phyloP scores from a whole-genome alignment of 192 early-diverging fungal genomes.

The Irineochytrium annulatum region DNA sequence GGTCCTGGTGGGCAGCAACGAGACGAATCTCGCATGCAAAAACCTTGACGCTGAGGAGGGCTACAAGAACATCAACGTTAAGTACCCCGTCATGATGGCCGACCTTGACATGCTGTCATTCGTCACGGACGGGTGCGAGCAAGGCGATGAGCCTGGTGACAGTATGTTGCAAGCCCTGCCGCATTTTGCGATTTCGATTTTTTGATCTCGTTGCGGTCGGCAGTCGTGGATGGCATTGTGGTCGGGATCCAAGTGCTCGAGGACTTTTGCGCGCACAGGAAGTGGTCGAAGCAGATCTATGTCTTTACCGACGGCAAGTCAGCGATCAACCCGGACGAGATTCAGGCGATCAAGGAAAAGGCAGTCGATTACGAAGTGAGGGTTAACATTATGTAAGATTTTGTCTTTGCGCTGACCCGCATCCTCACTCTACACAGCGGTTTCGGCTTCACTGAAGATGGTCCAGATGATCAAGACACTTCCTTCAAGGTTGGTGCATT shows the following conservation, averaged over 20 bases:
- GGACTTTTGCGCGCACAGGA: conserved; percentile 51
- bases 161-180: no score
- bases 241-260: conserved; percentile 53
- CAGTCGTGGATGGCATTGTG: conserved; percentile 66
- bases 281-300: conserved; percentile 64
- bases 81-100: conserved; percentile 29
- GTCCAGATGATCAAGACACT: not conserved
- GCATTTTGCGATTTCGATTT: conserved; percentile 14
- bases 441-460: conserved; percentile 18
- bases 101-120: conserved; percentile 46
- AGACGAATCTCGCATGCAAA: conserved; percentile 36
- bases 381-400: conserved; percentile 50
- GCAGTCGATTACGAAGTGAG: conserved; percentile 24
- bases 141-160: conserved; percentile 47
- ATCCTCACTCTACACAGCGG: conserved; percentile 15
- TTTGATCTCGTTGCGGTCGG: not conserved
- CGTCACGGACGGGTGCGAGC: conserved; percentile 34
- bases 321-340: conserved; percentile 44
- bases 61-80: conserved; percentile 39
- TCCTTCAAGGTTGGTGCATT: conserved; percentile 9
- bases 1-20: conserved; percentile 53
- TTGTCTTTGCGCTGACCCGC: conserved; percentile 12
- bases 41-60: conserved; percentile 36
- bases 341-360: conserved; percentile 28
- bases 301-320: conserved; percentile 59